Conservation (phyloP, 2,329 filamentous ascomycete species). For the Pseudogymnoascus sp. region DNA sequence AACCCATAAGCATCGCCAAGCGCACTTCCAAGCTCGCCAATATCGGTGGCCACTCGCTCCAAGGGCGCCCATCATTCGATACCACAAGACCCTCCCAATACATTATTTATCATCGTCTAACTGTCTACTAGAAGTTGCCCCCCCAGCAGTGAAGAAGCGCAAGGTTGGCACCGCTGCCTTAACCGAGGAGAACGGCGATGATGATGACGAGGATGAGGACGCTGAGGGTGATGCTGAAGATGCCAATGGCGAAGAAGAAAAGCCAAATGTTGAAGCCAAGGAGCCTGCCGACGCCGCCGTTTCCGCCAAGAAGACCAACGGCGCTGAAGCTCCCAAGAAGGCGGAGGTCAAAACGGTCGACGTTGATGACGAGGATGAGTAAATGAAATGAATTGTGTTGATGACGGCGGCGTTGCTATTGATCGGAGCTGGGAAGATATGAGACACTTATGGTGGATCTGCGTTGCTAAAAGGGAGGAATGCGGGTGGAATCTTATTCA, state of each 20-base stretch:
- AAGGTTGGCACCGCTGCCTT: slow-evolving; percentile 16
- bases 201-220: slow-evolving; percentile 13
- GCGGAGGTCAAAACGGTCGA: not conserved
- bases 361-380: slow-evolving; percentile 8
- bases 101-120: not conserved
- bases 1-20: not conserved
- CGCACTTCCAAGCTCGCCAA: slow-evolving; percentile 10
- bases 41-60: not conserved
- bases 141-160: slow-evolving; percentile 24
- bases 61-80: not conserved
- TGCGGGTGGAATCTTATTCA: slow-evolving; percentile 1
- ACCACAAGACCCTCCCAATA: not conserved
- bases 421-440: not conserved
- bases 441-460: not conserved
- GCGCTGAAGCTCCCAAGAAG: not conserved
- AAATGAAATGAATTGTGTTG: not conserved
- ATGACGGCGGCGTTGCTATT: not conserved
- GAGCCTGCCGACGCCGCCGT: not conserved
- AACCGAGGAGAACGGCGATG: not conserved
- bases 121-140: slow-evolving; percentile 15
- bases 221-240: slow-evolving; percentile 13
- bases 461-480: slow-evolving; percentile 1
- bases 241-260: slow-evolving; percentile 9
- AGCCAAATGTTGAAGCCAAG: not conserved
- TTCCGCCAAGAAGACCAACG: slow-evolving; percentile 1